Base-by-base conservation (phyloP, 306 rosid species). In the Cicer arietinum region DNA sequence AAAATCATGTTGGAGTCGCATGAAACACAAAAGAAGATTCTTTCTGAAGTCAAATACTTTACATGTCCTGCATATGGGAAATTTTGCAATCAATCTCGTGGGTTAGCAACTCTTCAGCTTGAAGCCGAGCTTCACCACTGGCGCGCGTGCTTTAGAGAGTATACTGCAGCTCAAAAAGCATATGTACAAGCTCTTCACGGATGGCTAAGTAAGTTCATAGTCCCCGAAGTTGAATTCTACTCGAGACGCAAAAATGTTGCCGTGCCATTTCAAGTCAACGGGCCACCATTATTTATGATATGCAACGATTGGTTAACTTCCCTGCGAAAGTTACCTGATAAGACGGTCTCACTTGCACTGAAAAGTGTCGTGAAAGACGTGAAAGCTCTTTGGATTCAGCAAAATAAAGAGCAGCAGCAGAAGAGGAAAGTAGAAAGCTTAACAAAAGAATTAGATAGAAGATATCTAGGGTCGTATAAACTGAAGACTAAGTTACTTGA, bases 11-110 rank as follows among this genome's bases (percentile, higher is more conserved):
- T 92, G 89, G 93, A 95, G 81, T 79, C 84, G 47, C 98, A 95
- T 76, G 97, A 90, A 89, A 92, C 97, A 17, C 99, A 95, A 84
- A 85, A 85, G 80, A 92, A 83, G 82, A 90, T 95, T 74, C 86
- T 95, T 44, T 83, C 87, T 3, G 90, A 89, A 88, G 97, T 95
- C 11, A 95, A 82, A 51, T 81, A 86, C 60, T 92, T 88, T 79
- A 82, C 90, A 41, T 82, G 90, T 52, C 88, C 93, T 8, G 57
- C 90, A 0, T 73, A 79, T 7, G 88, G 90, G 46, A 92, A 89
- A 67, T 88, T 89, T 82, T 84, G 97, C 83, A 90, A 89, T 30
- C 90, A 89, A 43, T 88, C 93, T 69, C 99, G 91, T 74, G 74
- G 89, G 17, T 75, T 85, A 51, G 98, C 98, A 7, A 95, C 97